Base-by-base conservation (phyloP, 2,329 filamentous ascomycete genomes). In the Eutypella sp. region DNA sequence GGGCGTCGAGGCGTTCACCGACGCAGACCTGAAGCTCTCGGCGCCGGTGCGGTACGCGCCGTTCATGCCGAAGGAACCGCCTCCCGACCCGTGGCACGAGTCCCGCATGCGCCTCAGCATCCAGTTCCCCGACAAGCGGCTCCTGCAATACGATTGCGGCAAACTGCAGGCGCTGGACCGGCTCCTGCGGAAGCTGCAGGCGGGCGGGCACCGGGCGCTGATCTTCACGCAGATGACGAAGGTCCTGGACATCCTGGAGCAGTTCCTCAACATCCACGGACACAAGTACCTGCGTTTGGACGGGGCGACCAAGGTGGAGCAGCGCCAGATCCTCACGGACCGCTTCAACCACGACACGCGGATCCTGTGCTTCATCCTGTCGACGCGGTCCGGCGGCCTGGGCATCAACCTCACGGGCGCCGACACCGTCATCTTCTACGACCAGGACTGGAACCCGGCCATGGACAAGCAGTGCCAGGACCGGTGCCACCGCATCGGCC, bases 181-280 rank as follows among this genome's bases (percentile, higher is more conserved):
- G 49, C 77, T 99, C 2, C 77, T 99, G 13, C 86, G 93, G 9
- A 84, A 87, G 51, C 76, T 99, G 7, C 91, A 97, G 67, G 81
- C 87, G 2, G 90, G 89, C 33, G 90, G 91, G 1, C 93, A 97
- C 60, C 88, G 95, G 7, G 93, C 90, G 9, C 75, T 99, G 42
- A 99, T 99, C 63, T 99, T 99, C 67, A 97, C 95, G 0, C 93
- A 99, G 62, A 99, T 99, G 93, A 97, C 93, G 40, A 96, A 95
- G 65, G 93, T 97, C 39, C 77, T 99, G 16, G 92, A 99, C 64
- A 95, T 99, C 45, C 76, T 99, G 2, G 93, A 99, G 65, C 90
- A 93, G 56, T 99, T 99, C 62, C 80, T 99, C 56, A 97, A 96
- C 62, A 96, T 99, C 42, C 92, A 99, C 59, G 92, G 92, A 0